Conservation (phyloP, 2,329 filamentous ascomycete species). For the Thielaviopsis euricoi region DNA sequence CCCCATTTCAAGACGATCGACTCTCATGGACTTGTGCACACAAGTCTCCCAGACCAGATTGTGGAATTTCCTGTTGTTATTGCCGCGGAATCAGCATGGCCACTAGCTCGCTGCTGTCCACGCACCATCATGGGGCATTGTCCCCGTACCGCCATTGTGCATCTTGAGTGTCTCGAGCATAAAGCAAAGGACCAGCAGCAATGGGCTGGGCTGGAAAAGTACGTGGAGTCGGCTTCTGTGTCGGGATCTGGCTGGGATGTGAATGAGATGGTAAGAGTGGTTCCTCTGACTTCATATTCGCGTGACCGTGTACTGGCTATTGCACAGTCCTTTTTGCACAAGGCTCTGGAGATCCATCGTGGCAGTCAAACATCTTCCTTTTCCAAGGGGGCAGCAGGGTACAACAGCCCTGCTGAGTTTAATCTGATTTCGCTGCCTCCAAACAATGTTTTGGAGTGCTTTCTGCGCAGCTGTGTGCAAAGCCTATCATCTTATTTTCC, state of each 20-base stretch:
- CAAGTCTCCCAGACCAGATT: slow-evolving; percentile 18
- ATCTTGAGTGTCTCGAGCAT: slow-evolving; percentile 33
- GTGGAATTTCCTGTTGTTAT: slow-evolving; percentile 31
- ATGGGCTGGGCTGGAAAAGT: slow-evolving; percentile 29
- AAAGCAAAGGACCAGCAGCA: slow-evolving; percentile 28
- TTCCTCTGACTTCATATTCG: slow-evolving; percentile 31
- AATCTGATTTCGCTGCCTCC: slow-evolving; percentile 52
- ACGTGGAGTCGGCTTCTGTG: slow-evolving; percentile 18
- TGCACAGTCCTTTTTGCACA: slow-evolving; percentile 53
- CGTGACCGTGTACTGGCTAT: slow-evolving; percentile 57
- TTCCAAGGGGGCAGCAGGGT: slow-evolving; percentile 21
- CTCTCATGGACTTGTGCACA: slow-evolving; percentile 14
- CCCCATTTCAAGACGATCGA: slow-evolving; percentile 18
- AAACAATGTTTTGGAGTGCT: slow-evolving; percentile 48
- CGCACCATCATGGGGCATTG: slow-evolving; percentile 27
- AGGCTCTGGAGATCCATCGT: slow-evolving; percentile 51
- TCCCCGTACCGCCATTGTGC: slow-evolving; percentile 32
- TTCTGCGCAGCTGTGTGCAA: slow-evolving; percentile 48
- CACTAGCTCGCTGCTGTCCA: slow-evolving; percentile 33
- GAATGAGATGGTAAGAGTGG: slow-evolving; percentile 24
- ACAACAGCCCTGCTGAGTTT: slow-evolving; percentile 32
- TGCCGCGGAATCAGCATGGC: slow-evolving; percentile 33
- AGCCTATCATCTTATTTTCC: slow-evolving; percentile 51
- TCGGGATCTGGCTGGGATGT: slow-evolving; percentile 20
- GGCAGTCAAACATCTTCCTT: slow-evolving; percentile 16